Evolutionary conservation across 2,329 filamentous ascomycete species (phyloP), one percentile per base, ranked within the genome.

Genomic region (Orbilia oligospora): DNA sequence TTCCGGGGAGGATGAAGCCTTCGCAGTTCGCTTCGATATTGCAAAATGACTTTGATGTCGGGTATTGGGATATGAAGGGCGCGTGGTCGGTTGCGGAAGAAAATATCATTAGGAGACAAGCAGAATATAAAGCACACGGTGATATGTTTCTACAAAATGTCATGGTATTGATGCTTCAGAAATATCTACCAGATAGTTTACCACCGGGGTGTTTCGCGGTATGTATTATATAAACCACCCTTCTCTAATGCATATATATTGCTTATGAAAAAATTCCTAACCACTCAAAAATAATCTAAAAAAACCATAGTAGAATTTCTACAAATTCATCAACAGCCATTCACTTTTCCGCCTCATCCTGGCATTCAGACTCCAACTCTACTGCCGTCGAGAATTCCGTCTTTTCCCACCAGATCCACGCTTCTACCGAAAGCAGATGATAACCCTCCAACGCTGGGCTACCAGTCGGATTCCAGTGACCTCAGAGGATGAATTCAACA

Each of bases 221-320:
- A 61, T 44, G 36, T 44, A 53, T 3, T 44, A 44, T 46, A 46
- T 6, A 46, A 5, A 46, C 20, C 5, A 18, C 2, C 18, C 14
- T 3, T 33, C 27, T 33, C 27, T 8, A 5, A 36, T 46, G 5
- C n/a, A 41, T 6, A 18, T 46, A 46, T 6, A n/a, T 46, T n/a
- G 3, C 41, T 46, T 46, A n/a, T n/a, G n/a, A 46, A 14, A 46
- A 8, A 16, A 46, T n/a, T n/a, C 14, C 36, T n/a, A 46, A 16
- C 6, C 41, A 16, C 44, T 8, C n/a, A 20, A 5, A 46, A 18
- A 14, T 12, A 16, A 46, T 20, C n/a, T 20, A n/a, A 44, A 24
- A 8, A 38, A 66, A 53, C 3, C 27, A 38, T n/a, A 66, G 46
- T 53, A 66, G 63, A 51, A 1, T 5, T 44, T 68, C 20, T 53